phyloP scores from a whole-genome alignment of 257 asterid genomes.

The Solanum bukasovii region DNA sequence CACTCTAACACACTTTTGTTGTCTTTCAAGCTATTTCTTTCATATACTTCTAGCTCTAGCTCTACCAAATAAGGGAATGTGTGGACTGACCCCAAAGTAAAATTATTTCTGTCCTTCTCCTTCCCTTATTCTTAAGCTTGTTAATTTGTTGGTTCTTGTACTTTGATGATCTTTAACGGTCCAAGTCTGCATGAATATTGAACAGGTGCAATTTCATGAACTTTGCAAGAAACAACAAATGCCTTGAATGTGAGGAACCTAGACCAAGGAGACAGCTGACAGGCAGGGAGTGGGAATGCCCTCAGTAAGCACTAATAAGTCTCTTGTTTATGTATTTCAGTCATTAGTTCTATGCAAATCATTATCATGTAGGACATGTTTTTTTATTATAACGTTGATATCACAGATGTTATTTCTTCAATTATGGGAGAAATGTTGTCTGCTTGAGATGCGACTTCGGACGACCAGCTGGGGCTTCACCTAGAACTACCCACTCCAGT shows the following conservation, averaged over 20 bases:
- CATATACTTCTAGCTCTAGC: neutral
- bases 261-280: slow-evolving; percentile 62
- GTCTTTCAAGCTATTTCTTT: neutral
- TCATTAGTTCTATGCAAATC: neutral
- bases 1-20: neutral
- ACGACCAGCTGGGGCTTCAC: slow-evolving; percentile 42
- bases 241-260: slow-evolving; percentile 89
- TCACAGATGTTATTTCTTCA: slow-evolving; percentile 70
- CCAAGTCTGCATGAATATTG: neutral
- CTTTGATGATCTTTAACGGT: neutral
- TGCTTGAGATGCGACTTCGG: slow-evolving; percentile 81
- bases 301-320: slow-evolving; percentile 48
- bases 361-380: neutral
- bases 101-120: neutral
- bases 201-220: slow-evolving; percentile 93
- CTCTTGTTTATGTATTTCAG: neutral
- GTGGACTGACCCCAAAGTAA: neutral
- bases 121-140: neutral
- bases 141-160: neutral
- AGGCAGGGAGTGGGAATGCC: slow-evolving; percentile 97
- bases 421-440: slow-evolving; percentile 61
- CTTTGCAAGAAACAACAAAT: slow-evolving; percentile 74
- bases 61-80: neutral
- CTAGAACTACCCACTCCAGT: slow-evolving; percentile 16
- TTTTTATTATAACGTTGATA: neutral